Conservation (phyloP, 1,284 basidiomycete genomes). For the Chondrostereum purpureum region DNA sequence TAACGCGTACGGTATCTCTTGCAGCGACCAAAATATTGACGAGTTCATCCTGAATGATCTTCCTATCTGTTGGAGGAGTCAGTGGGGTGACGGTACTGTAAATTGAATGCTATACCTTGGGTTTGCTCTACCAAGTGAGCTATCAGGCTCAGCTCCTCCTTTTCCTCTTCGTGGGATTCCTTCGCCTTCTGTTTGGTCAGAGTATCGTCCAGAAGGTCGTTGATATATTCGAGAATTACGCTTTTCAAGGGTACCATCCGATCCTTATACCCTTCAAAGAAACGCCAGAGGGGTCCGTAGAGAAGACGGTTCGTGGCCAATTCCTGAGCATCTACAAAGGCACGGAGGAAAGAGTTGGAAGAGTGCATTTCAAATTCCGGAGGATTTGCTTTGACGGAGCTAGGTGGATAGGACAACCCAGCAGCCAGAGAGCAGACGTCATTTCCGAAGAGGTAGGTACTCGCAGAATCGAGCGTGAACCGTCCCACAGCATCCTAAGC, state of each 20-base stretch:
- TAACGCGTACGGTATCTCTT: constrained; percentile 30
- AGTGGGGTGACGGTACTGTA: background rate
- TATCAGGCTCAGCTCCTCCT: constrained; percentile 32
- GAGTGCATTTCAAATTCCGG: constrained; percentile 14
- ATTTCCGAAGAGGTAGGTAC: constrained; percentile 34
- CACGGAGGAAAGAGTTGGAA: constrained; percentile 23
- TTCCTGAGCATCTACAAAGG: constrained; percentile 27
- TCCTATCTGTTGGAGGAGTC: constrained; percentile 20
- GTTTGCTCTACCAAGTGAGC: constrained; percentile 32
- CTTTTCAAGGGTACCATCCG: constrained; percentile 25
- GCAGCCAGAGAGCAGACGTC: constrained; percentile 26
- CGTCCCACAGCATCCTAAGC: constrained; percentile 31
- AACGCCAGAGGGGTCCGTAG: constrained; percentile 27
- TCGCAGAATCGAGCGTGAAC: constrained; percentile 40
- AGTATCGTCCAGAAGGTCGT: constrained; percentile 29
- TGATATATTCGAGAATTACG: constrained; percentile 25
- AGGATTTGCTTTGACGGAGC: constrained; percentile 13
- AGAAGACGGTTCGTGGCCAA: constrained; percentile 20
- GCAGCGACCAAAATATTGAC: constrained; percentile 34
- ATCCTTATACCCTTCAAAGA: constrained; percentile 31
- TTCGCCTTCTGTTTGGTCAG: constrained; percentile 21
- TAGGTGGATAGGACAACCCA: constrained; percentile 28
- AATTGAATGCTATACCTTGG: constrained; percentile 19
- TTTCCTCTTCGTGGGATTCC: constrained; percentile 26
- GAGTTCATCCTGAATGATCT: constrained; percentile 33